A percentile compares a stretch with the other conserved stretches of the same genome.
These are phyloP conservation scores for Colletotrichum sp. DNA, from an alignment of 2,329 filamentous ascomycete species.

Conservation along the genomic window DNA sequence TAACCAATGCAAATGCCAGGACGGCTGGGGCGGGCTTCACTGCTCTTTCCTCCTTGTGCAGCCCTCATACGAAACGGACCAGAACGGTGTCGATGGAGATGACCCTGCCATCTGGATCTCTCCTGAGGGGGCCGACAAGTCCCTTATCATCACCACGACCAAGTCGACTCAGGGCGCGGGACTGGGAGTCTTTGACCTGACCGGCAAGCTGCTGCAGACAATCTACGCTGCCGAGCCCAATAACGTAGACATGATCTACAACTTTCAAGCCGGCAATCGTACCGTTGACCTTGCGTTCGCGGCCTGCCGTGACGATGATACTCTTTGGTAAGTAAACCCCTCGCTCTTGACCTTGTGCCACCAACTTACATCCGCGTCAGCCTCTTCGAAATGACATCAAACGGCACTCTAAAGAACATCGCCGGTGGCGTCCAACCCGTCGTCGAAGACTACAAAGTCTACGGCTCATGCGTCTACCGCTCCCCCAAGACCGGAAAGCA, in stretches of 20 bases:
- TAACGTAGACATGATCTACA: conserved; percentile 60
- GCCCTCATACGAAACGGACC: conserved; percentile 46
- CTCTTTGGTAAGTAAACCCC: conserved; percentile 48
- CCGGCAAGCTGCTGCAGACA: conserved; percentile 51
- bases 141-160: conserved; percentile 56
- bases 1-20: conserved; percentile 43
- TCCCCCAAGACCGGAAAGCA: conserved; percentile 51
- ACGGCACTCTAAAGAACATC: conserved; percentile 47
- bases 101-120: conserved; percentile 56
- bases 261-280: conserved; percentile 46
- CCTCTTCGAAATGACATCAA: conserved; percentile 52
- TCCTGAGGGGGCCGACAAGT: conserved; percentile 40
- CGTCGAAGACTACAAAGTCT: conserved; percentile 49
- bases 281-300: conserved; percentile 54
- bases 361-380: conserved; percentile 27
- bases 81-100: conserved; percentile 48
- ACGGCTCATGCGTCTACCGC: conserved; percentile 57
- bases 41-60: conserved; percentile 49
- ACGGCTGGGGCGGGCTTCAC: conserved; percentile 48
- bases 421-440: conserved; percentile 51
- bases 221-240: conserved; percentile 52
- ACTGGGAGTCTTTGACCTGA: conserved; percentile 52
- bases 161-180: conserved; percentile 55
- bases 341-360: accelerated
- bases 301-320: conserved; percentile 55